phyloP scores from a whole-genome alignment of 768 basidiomycete genomes.

The Phaeotremella skinneri region DNA sequence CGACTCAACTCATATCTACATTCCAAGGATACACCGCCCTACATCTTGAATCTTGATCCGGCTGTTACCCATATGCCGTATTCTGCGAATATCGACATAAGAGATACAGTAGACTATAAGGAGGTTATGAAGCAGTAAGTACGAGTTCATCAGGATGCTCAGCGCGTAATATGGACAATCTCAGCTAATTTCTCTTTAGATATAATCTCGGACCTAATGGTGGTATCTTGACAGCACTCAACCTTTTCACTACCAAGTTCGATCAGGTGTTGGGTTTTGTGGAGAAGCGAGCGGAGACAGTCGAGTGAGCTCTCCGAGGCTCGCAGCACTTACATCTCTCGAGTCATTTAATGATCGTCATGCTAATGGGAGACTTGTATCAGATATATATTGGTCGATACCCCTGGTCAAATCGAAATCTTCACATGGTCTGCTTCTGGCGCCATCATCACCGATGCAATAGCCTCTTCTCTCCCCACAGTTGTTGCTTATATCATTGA shows the following conservation, averaged over 20 bases:
- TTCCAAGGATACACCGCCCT: constrained; percentile 66
- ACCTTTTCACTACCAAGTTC: constrained; percentile 97
- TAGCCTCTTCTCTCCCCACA: constrained; percentile 88
- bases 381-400: constrained; percentile 93
- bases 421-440: constrained; percentile 99
- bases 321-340: background rate
- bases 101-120: constrained; percentile 94
- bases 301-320: constrained; percentile 68
- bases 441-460: constrained; percentile 94
- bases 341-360: no score
- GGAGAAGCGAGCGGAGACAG: constrained; percentile 81
- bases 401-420: constrained; percentile 98
- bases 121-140: constrained; percentile 99
- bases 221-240: constrained; percentile 92
- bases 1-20: constrained; percentile 90
- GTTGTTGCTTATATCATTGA: constrained; percentile 97
- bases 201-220: constrained; percentile 99
- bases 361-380: background rate
- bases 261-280: constrained; percentile 90
- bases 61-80: constrained; percentile 89
- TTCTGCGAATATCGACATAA: constrained; percentile 94
- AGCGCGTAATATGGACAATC: no score
- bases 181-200: no score
- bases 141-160: background rate
- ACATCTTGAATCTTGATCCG: constrained; percentile 96